A percentile compares a stretch with the other conserved stretches of the same genome.
These are phyloP conservation scores for Celoporthe dispersa DNA, from an alignment of 2,329 filamentous ascomycete species.

Conservation along the genomic window DNA sequence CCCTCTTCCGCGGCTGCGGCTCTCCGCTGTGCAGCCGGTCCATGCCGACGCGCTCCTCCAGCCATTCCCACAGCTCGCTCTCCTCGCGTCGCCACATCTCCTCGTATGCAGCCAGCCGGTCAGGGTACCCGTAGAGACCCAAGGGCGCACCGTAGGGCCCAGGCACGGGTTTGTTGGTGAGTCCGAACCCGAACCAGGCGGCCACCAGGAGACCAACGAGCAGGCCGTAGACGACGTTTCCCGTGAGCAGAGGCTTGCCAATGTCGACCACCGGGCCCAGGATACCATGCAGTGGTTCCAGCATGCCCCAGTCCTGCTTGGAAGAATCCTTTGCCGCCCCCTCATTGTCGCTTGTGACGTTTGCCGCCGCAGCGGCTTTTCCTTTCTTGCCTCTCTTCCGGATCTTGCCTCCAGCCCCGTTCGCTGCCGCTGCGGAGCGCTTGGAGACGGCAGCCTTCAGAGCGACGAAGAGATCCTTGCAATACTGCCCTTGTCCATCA, in stretches of 20 bases:
- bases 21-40: slow-evolving; percentile 56
- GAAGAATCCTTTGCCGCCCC: slow-evolving; percentile 47
- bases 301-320: slow-evolving; percentile 70
- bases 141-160: slow-evolving; percentile 45
- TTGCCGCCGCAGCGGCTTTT: slow-evolving; percentile 50
- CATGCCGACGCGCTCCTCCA: slow-evolving; percentile 83
- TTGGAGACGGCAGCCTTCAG: slow-evolving; percentile 75
- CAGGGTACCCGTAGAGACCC: slow-evolving; percentile 54
- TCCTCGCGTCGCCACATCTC: slow-evolving; percentile 91
- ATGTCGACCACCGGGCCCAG: slow-evolving; percentile 73
- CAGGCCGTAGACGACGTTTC: slow-evolving; percentile 78
- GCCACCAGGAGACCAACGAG: slow-evolving; percentile 74
- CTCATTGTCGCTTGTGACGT: slow-evolving; percentile 46
- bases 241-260: slow-evolving; percentile 71
- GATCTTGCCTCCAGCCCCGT: slow-evolving; percentile 53
- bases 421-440: slow-evolving; percentile 53
- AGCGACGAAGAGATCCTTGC: slow-evolving; percentile 76
- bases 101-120: slow-evolving; percentile 83
- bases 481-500: slow-evolving; percentile 84
- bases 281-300: slow-evolving; percentile 77
- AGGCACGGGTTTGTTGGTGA: slow-evolving; percentile 45
- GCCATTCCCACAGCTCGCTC: slow-evolving; percentile 88
- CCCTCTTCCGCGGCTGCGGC: slow-evolving; percentile 50
- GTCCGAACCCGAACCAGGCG: slow-evolving; percentile 72
- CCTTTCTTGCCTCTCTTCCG: slow-evolving; percentile 67